A percentile compares a stretch with the other conserved stretches of the same genome.
phyloP scores from a whole-genome alignment of 345 rosid genomes.

The Arabis hirsuta region DNA sequence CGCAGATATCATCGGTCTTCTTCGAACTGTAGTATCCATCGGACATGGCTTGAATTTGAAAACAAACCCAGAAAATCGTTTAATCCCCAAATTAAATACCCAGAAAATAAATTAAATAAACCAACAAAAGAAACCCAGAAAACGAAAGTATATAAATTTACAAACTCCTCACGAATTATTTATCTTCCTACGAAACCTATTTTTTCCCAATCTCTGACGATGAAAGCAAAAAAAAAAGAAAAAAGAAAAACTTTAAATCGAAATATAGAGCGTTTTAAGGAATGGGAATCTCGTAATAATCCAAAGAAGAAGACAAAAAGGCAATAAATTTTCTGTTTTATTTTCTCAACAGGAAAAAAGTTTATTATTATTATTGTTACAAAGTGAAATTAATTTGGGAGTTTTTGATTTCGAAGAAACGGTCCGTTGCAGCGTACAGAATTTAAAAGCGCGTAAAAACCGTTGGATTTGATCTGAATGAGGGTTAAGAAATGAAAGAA shows the following conservation, averaged over 20 bases:
- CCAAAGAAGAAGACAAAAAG: slow-evolving; percentile 16
- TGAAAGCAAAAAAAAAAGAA: background rate
- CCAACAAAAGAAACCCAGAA: background rate
- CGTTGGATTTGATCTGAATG: slow-evolving; percentile 33
- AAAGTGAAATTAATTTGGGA: slow-evolving; percentile 7
- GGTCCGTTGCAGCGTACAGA: slow-evolving; percentile 30
- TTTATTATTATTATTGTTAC: background rate
- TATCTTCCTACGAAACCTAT: background rate
- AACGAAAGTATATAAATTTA: slow-evolving; percentile 14
- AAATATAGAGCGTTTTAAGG: slow-evolving; percentile 8
- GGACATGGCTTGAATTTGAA: slow-evolving; percentile 54
- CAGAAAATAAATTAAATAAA: background rate
- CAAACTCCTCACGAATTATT: background rate
- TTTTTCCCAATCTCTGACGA: background rate
- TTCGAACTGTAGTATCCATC: slow-evolving; percentile 77
- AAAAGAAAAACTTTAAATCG: background rate
- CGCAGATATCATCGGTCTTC: slow-evolving; percentile 88
- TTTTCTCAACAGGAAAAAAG: slow-evolving; percentile 16
- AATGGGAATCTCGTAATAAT: slow-evolving; percentile 24
- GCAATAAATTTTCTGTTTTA: slow-evolving; percentile 12
- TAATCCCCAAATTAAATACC: slow-evolving; percentile 36
- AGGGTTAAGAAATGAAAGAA: background rate
- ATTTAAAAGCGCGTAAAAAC: slow-evolving; percentile 30
- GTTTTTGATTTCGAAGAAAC: slow-evolving; percentile 18
- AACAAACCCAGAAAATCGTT: slow-evolving; percentile 16